These are phyloP conservation scores for Withania somnifera DNA, from an alignment of 305 asterid species.

Conservation along the genomic window DNA sequence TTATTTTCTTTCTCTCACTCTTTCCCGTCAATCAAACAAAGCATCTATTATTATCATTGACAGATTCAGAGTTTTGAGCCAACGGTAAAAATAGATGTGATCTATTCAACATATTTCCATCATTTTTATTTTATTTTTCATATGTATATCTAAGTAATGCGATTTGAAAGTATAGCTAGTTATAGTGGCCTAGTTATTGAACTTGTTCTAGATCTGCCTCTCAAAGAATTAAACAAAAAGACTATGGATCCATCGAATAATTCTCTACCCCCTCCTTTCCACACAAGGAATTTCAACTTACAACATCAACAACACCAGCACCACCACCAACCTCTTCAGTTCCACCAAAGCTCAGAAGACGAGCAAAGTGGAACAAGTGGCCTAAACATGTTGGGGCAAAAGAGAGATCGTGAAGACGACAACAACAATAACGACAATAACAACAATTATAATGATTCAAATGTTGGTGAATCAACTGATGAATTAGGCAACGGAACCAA, in stretches of 20 bases:
- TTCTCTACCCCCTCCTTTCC: conserved; percentile 18
- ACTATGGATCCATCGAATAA: neutral
- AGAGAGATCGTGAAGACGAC: conserved; percentile 10
- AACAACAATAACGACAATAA: neutral
- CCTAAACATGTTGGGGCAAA: neutral
- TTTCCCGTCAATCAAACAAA: neutral
- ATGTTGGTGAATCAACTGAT: conserved; percentile 1
- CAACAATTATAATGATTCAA: neutral
- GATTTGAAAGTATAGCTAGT: neutral
- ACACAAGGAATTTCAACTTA: conserved; percentile 10
- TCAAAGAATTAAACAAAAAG: neutral
- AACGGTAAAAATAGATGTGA: neutral
- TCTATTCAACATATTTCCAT: neutral
- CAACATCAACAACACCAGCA: neutral
- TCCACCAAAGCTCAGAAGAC: conserved; percentile 8
- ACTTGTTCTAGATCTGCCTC: neutral
- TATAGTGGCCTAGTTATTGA: neutral
- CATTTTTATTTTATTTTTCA: neutral
- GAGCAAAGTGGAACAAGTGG: conserved; percentile 16
- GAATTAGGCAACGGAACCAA: neutral
- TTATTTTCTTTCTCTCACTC: neutral
- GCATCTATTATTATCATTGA: neutral
- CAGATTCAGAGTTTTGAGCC: neutral
- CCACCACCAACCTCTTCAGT: conserved; percentile 9
- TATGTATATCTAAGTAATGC: neutral